phyloP scores from a whole-genome alignment of 352 stramenopile genomes.

The Pythium plurisporium region DNA sequence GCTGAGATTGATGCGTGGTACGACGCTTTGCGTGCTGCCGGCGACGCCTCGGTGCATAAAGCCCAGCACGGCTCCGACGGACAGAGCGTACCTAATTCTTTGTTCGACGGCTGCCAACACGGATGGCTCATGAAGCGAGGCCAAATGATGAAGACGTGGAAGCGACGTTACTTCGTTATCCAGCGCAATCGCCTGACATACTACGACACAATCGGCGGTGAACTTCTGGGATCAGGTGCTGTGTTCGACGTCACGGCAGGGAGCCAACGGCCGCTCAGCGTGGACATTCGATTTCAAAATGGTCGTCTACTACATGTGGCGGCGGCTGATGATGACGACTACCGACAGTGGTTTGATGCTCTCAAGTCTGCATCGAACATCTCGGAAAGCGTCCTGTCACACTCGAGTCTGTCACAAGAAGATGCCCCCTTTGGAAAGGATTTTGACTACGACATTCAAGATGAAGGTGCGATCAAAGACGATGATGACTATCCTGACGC shows the following conservation, averaged over 20 bases:
- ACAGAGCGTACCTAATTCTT: neutral
- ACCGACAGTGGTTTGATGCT: constrained; percentile 50
- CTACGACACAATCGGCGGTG: constrained; percentile 30
- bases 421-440: constrained; percentile 35
- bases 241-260: constrained; percentile 62
- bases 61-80: neutral
- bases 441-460: constrained; percentile 41
- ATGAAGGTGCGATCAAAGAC: constrained; percentile 15
- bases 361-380: constrained; percentile 54
- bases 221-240: constrained; percentile 53
- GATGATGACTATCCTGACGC: constrained; percentile 23
- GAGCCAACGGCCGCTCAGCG: constrained; percentile 52
- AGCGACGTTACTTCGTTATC: constrained; percentile 73
- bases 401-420: constrained; percentile 27
- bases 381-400: constrained; percentile 54
- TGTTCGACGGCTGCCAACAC: neutral
- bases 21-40: constrained; percentile 23
- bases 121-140: constrained; percentile 83
- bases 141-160: constrained; percentile 82
- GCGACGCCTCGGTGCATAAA: constrained; percentile 7
- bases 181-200: constrained; percentile 63
- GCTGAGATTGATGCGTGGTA: constrained; percentile 52
- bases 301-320: constrained; percentile 62
- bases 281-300: constrained; percentile 74
- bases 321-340: constrained; percentile 46